Evolutionary conservation across 2,329 filamentous ascomycete genomes (phyloP), one percentile per base, ranked within the genome.

Genomic region (Ceratocystis smalleyi): DNA sequence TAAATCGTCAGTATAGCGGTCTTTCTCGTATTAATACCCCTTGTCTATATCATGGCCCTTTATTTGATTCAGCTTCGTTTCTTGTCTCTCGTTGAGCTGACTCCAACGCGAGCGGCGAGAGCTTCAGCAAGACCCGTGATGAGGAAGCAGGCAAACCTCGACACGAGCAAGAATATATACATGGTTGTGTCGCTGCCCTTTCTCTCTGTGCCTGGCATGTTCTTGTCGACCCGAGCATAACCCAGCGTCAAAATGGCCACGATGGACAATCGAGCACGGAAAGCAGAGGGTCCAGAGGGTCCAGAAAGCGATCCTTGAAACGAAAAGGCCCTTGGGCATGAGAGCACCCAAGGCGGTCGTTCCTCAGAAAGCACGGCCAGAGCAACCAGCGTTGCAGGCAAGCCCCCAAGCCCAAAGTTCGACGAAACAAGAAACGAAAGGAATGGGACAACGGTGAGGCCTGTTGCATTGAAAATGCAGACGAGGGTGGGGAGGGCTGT

Each of bases 351-450:
- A 19, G 47, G 47, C 47, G 47, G 19, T 51, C n/a, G 47, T 51
- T 22, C n/a, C 47, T 51, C 4, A 22, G 45, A 24, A 49, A 49
- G 47, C 47, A 49, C 47, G n/a, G 12, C 47, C 47, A 49, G 47
- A 49, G 47, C 47, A 49, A 49, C 47, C 47, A 51, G 15, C 47
- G 24, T 24, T 24, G 47, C 47, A 51, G 27, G 3, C 47, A 51
- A 3, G 19, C 5, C 8, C 47, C 47, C 15, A 27, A 12, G 47
- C 47, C 47, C 24, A 24, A 15, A 22, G 47, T 24, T 10, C 7
- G 47, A 24, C 22, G 22, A 72, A 71, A 70, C 71, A 71, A 68
- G 69, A 70, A 70, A 71, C 68, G 68, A 68, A 68, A 68, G 70
- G 69, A 71, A 70, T 70, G 68, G 35, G 69, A 68, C 70, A 70